Evolutionary conservation across 352 stramenopile genomes (phyloP).

Genomic region (Phytophthora uliginosa): DNA sequence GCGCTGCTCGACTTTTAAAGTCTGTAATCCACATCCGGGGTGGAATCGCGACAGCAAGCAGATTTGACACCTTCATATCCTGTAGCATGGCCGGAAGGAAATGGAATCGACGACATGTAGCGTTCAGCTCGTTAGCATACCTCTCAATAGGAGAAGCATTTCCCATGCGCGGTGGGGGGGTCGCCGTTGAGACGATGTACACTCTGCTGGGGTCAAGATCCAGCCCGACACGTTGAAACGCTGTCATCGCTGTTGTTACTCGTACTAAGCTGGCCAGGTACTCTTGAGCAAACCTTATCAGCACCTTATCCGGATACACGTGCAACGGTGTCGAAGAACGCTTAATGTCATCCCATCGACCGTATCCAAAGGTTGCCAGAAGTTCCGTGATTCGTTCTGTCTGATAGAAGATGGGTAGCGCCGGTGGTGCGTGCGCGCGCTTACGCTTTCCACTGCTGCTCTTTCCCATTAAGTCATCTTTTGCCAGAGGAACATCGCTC

Average conservation of each 20-base stretch:
- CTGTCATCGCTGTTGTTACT: constrained; percentile 40
- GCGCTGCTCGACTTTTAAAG: constrained; percentile 46
- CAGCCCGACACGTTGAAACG: constrained; percentile 40
- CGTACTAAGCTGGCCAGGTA: constrained; percentile 66
- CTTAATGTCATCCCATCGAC: constrained; percentile 84
- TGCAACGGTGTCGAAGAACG: constrained; percentile 37
- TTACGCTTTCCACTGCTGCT: constrained; percentile 43
- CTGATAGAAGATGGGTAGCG: constrained; percentile 51
- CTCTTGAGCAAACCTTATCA: constrained; percentile 60
- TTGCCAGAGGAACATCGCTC: constrained; percentile 50
- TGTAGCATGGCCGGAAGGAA: constrained; percentile 58
- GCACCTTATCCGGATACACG: constrained; percentile 50
- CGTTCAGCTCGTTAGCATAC: constrained; percentile 46
- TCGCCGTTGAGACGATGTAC: constrained; percentile 35
- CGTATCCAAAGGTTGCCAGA: constrained; percentile 82
- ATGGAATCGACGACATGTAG: constrained; percentile 46
- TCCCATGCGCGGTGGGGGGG: constrained; percentile 13
- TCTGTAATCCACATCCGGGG: constrained; percentile 44
- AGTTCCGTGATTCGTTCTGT: constrained; percentile 55
- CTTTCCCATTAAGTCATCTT: constrained; percentile 50
- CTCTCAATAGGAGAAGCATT: constrained; percentile 50
- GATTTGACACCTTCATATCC: constrained; percentile 50
- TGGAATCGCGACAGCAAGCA: constrained; percentile 36
- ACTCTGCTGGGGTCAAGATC: constrained; percentile 40
- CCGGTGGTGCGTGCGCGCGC: constrained; percentile 27